Base-by-base conservation (phyloP, 2,329 filamentous ascomycete species). In the Gaeumannomyces tritici region DNA sequence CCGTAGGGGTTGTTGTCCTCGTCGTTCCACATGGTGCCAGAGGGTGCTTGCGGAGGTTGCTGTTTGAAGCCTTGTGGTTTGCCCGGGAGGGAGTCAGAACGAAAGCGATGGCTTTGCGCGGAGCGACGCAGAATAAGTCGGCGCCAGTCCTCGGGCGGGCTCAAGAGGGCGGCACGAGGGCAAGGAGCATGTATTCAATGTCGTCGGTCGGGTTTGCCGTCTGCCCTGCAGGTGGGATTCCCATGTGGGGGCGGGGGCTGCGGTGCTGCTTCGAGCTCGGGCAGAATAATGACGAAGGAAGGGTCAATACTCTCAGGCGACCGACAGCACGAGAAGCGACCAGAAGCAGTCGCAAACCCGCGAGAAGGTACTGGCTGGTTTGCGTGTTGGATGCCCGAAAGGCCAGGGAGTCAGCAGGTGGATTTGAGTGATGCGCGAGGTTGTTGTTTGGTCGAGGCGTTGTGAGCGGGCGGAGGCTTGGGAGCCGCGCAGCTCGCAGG, bases 1-100 rank as follows among this genome's bases (percentile, higher is more conserved):
- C 92, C 93, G 72, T 98, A 97, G 6, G 93, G 93, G 74, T 98
- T 98, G 78, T 98, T 98, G 73, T 98, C 91, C 78, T 98, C 93
- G 80, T 98, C 93, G 83, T 97, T 96, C 93, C 93, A 98, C 93
- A 98, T 98, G 68, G 70, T 83, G 73, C 61, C 62, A 35, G 62
- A 27, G 57, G 51, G 42, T 31, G 13, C 35, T 60, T 54, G n/a
- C 42, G n/a, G 18, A 24, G 42, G 24, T 51, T 51, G 42, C 42
- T 51, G 42, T 51, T 47, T 51, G 42, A 51, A 51, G 42, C 42
- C 42, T 51, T 51, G 42, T 11, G 7, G 42, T 51, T 51, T 51
- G 42, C 42, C 42, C 42, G n/a, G 42, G 57, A 55, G 35, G 60
- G 42, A 28, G 60, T 35, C 60, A 61, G 11, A 21, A 51, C 11